A percentile compares a stretch with the other conserved stretches of the same genome.
Conservation (phyloP, 768 basidiomycete genomes). For the Kwoniella botswanensis region DNA sequence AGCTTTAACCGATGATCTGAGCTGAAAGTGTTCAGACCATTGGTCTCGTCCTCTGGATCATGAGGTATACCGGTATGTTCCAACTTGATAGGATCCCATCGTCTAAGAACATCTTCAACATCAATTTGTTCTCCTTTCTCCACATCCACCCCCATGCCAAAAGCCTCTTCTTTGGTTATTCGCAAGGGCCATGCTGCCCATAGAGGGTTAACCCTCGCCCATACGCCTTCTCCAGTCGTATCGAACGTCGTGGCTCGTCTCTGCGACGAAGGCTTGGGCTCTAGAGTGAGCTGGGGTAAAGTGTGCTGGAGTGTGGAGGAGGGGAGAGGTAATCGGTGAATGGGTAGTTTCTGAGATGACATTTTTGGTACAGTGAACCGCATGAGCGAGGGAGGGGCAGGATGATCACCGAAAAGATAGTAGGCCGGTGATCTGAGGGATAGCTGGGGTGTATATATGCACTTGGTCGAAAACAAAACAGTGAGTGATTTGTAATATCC, state of each 20-base stretch:
- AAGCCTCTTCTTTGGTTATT: slow-evolving; percentile 64
- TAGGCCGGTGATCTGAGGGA: not conserved
- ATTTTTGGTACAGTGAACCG: slow-evolving; percentile 23
- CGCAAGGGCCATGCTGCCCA: slow-evolving; percentile 82
- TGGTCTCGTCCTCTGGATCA: slow-evolving; percentile 61
- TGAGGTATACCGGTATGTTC: slow-evolving; percentile 23
- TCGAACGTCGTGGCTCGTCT: slow-evolving; percentile 52
- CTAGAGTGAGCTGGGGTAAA: slow-evolving; percentile 36
- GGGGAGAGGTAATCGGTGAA: slow-evolving; percentile 46
- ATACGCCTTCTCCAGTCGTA: slow-evolving; percentile 41
- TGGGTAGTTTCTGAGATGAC: slow-evolving; percentile 30
- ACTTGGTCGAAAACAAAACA: too few relatives aligned
- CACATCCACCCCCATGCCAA: slow-evolving; percentile 65
- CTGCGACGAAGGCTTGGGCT: slow-evolving; percentile 42
- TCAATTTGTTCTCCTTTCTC: slow-evolving; percentile 66
- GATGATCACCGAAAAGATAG: not conserved
- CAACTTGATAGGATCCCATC: slow-evolving; percentile 63
- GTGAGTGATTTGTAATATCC: not conserved
- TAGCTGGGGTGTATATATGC: not conserved
- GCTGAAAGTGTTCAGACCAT: slow-evolving; percentile 32
- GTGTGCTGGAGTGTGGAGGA: slow-evolving; percentile 32
- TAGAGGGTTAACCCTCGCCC: slow-evolving; percentile 70
- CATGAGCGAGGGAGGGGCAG: slow-evolving; percentile 13
- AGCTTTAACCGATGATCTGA: slow-evolving; percentile 38
- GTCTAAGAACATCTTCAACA: slow-evolving; percentile 77